Conservation (phyloP, 225 moss, liverwort and hornwort genomes). For the Asterella californica region DNA sequence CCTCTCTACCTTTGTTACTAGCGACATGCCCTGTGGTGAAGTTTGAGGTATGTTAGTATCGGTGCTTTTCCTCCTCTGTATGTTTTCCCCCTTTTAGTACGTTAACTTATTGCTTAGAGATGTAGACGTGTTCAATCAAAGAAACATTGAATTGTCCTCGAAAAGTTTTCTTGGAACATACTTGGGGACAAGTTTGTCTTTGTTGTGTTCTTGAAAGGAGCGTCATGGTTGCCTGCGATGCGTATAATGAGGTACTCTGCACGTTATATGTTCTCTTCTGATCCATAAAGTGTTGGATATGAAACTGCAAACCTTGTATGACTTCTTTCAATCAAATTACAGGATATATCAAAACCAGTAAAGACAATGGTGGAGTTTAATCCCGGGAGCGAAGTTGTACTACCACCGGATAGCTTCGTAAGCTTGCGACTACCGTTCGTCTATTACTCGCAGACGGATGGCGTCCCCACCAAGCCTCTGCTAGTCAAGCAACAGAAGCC, state of each 20-base stretch:
- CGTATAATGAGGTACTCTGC: not conserved
- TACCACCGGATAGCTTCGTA: slow-evolving; percentile 94
- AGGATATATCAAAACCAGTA: slow-evolving; percentile 32
- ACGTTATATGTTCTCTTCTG: not conserved
- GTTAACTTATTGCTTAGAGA: not conserved
- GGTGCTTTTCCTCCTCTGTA: not conserved
- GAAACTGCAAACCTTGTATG: not conserved
- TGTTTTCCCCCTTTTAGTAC: not conserved
- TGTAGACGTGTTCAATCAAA: no score
- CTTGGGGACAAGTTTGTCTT: not conserved
- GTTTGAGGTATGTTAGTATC: slow-evolving; percentile 58
- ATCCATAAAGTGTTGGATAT: not conserved
- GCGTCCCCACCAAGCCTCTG: slow-evolving; percentile 49
- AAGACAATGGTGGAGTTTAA: slow-evolving; percentile 33
- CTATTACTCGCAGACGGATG: slow-evolving; percentile 59
- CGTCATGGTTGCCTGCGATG: not conserved
- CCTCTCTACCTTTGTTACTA: slow-evolving; percentile 60
- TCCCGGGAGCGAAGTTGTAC: slow-evolving; percentile 63
- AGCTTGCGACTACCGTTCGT: slow-evolving; percentile 93
- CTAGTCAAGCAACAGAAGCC: slow-evolving; percentile 61
- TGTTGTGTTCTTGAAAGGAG: not conserved
- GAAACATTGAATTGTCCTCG: no score
- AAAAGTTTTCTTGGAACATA: not conserved
- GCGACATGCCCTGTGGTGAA: slow-evolving; percentile 78
- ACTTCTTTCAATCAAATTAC: not conserved